Evolutionary conservation across 139 green algal species (phyloP), one percentile per base, ranked within the genome.

Genomic region (Chlorella sp.): DNA sequence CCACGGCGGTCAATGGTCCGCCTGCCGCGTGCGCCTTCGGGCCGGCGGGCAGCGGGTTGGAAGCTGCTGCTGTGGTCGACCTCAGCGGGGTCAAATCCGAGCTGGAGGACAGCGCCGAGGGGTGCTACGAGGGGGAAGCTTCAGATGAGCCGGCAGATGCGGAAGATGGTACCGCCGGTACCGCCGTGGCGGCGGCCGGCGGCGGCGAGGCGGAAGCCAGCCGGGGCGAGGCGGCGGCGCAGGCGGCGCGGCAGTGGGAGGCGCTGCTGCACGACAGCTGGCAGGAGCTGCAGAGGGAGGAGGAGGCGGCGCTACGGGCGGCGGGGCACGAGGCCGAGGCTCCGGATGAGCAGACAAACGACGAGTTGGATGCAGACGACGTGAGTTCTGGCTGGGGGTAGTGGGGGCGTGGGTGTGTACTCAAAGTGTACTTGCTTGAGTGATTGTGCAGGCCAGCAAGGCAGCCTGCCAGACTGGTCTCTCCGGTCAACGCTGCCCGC

Each of bases 241-340:
- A 48, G 39, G 81, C 89, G 32, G 91, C 93, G 5, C 53, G 87
- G 34, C 96, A 94, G 91, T 97, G 95, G 95, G 91, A 90, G 14
- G 30, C 26, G 21, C 92, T 97, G 93, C 91, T 97, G 84, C 87
- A 90, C 18, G 81, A 88, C 36, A 88, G 90, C 18, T 96, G 93
- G 91, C 87, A 96, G 81, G 84, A 75, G 57, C 92, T 96, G 90
- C 87, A 92, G 85, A 60, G 71, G 18, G 93, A 96, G 75, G 95
- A 96, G 83, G 93, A 91, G 76, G 53, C 87, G 53, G 53, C 79
- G 75, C 37, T 80, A 75, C 53, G 86, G 53, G 75, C 75, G 12
- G 75, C 86, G 9, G 86, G 86, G 22, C 75, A 89, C 57, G 86
- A 85, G 57, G 57, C 53, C 0, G 64, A 77, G 5, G 75, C 24